Evolutionary conservation across 2,329 filamentous ascomycete genomes (phyloP).

Genomic region (Colletotrichum caudatum): DNA sequence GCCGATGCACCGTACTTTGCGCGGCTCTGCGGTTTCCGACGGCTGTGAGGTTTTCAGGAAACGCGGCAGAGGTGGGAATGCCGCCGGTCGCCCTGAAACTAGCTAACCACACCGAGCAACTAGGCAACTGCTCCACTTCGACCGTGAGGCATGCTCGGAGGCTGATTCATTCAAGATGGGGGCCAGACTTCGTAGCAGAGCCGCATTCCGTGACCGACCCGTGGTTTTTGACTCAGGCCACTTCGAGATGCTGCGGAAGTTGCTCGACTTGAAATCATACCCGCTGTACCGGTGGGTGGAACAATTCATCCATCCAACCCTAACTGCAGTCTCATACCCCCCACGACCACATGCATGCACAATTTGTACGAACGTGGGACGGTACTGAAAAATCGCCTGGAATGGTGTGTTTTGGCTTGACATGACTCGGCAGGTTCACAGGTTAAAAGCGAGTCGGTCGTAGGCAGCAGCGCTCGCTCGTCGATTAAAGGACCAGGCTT

Average conservation of each 20-base stretch:
- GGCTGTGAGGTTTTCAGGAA: not conserved
- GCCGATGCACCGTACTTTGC: not conserved
- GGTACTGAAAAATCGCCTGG: not conserved
- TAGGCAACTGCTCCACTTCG: conserved; percentile 17
- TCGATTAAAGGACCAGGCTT: not conserved
- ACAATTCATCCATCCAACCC: not conserved
- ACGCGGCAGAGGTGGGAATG: not conserved
- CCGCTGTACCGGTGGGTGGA: not conserved
- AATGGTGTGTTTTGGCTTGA: too few species aligned
- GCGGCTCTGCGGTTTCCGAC: conserved; percentile 25
- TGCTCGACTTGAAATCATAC: conserved; percentile 6
- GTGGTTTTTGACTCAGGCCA: not conserved
- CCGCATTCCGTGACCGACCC: not conserved
- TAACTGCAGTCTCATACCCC: not conserved
- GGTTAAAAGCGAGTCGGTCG: not conserved
- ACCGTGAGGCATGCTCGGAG: not conserved
- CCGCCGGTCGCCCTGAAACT: conserved; percentile 2
- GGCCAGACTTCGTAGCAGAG: conserved; percentile 4
- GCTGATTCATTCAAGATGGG: not conserved
- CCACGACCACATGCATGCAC: not conserved
- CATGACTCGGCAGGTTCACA: not conserved
- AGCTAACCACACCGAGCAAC: not conserved
- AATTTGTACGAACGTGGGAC: not conserved
- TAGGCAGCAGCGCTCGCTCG: conserved; percentile 9
- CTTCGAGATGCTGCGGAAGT: not conserved